Base-by-base conservation (phyloP, 2,329 filamentous ascomycete species). In the Rugonectria rugulosa region DNA sequence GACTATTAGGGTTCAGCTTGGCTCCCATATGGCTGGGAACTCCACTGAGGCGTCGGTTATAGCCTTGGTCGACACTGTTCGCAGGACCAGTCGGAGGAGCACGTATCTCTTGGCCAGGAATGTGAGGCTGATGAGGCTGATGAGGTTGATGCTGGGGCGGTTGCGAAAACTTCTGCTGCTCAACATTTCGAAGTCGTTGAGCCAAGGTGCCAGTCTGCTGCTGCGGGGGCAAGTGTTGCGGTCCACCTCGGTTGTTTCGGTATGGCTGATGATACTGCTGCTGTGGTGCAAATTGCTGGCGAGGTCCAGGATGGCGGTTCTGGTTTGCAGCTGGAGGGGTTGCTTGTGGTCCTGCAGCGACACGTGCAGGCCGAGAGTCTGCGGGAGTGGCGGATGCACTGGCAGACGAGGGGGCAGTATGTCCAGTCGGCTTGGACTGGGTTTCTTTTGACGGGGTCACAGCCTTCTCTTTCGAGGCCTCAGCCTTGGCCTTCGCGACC, bases 1-100 rank as follows among this genome's bases (percentile, higher is more conserved):
- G 80, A 63, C 81, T 88, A 65, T 85, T 87, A 6, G 86, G 86
- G 60, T 88, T 88, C 64, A 88, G 69, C 71, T 86, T 86, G 40
- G 77, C 78, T 4, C 77, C 76, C 65, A 84, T 75, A 46, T 83
- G 83, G 37, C 75, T 75, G 11, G 79, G 75, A n/a, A 81, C 72
- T 43, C 77, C 79, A 57, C 79, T 82, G 40, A 81, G 67, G 40
- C 86, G 78, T 65, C 83, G 77, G 68, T 79, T 75, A 76, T 84
- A 81, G 61, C 80, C 68, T 14, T 79, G 66, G 67, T 88, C 78
- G 58, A 77, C 69, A 59, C 77, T 66, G 74, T 84, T 84, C 7
- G 88, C 81, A 37, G 92, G 90, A 1, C 90, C 91, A 19, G 88
- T 89, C 2, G 91, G 89, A 14, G 91, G 89, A 21, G 84, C 80